Base-by-base conservation (phyloP, 2,329 filamentous ascomycete genomes). In the Exserohilum rostratum region DNA sequence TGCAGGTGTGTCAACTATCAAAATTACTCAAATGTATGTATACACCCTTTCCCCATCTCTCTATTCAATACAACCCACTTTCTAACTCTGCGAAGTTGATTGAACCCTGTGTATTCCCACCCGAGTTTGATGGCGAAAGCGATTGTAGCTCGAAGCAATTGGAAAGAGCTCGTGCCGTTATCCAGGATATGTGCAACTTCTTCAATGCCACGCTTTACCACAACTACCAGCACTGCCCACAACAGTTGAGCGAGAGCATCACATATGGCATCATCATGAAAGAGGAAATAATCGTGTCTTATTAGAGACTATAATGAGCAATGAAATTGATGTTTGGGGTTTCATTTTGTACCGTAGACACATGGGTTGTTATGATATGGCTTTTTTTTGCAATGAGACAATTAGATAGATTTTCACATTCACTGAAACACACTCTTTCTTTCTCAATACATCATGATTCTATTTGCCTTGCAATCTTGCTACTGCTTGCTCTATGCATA, bases 151-250 rank as follows among this genome's bases (percentile, higher is more conserved):
- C 57, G 11, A 50, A 39, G 7, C 60, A 65, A 13, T 49, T 66
- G 5, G 30, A 22, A 9, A 37, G 48, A 15, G 64, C 61, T 3
- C 66, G 62, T 6, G 59, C 60, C 18, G 45, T 68, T n/a, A 54
- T 69, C 6, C 29, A 43, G 3, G 61, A 68, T 42, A 54, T 65
- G 59, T 65, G 60, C 33, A 69, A 66, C 33, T 68, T 69, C 46
- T 65, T 66, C 47, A 68, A 67, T 18, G 65, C 64, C 1, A 68
- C 66, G 20, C 27, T 66, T 22, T 69, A 68, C 27, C 49, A 53
- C 0, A 57, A 53, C 10, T 69, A 68, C 37, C 10, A 33, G 1
- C 30, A 27, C 5, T 65, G 61, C 30, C 29, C 50, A 20, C 55
- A 62, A 49, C 31, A 40, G 40, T 30, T 67, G 39, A 68, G 61